Evolutionary conservation across 208 protist genomes (phyloP).

Genomic region (Eutreptiella sp.): DNA sequence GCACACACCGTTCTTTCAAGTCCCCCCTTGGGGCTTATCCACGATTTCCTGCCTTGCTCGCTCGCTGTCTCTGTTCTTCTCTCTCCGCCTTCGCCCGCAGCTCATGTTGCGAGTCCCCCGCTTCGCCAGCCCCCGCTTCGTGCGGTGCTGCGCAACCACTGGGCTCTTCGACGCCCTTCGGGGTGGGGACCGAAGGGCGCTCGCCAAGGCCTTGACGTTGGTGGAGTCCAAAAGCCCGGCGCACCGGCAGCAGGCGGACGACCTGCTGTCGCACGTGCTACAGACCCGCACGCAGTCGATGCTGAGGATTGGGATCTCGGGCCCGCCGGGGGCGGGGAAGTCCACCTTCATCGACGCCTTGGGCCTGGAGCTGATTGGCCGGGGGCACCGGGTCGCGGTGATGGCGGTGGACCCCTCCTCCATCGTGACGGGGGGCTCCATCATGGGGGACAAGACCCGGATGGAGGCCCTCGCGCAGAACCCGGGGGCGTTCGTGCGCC

Average conservation of each 20-base stretch:
- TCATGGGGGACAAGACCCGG: conserved; percentile 90
- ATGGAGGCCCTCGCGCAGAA: conserved; percentile 78
- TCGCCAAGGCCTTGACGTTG: conserved; percentile 62
- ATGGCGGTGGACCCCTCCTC: conserved; percentile 85
- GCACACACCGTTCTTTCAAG: too few relatives aligned
- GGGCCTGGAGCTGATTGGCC: conserved; percentile 51
- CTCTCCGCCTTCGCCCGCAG: too few relatives aligned
- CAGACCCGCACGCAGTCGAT: conserved; percentile 29
- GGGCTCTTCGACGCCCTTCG: background rate
- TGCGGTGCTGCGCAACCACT: background rate
- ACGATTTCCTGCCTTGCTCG: too few relatives aligned
- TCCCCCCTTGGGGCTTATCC: too few relatives aligned
- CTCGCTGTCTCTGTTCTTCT: too few relatives aligned
- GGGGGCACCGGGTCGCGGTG: conserved; percentile 56
- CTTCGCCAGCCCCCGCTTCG: too few relatives aligned
- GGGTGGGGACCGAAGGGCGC: conserved; percentile 43
- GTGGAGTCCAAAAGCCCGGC: conserved; percentile 45
- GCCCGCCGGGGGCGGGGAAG: conserved; percentile 88
- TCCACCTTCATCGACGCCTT: conserved; percentile 82
- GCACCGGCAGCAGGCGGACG: conserved; percentile 35
- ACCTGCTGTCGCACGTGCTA: conserved; percentile 45
- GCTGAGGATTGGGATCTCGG: conserved; percentile 73
- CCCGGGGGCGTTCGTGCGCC: conserved; percentile 75
- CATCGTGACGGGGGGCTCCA: conserved; percentile 70
- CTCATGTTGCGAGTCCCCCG: too few relatives aligned